Percentiles rank a stretch among this genome's conserved stretches.
These are phyloP conservation scores for Boletellus ananas DNA, from an alignment of 768 basidiomycete genomes.

Conservation along the genomic window DNA sequence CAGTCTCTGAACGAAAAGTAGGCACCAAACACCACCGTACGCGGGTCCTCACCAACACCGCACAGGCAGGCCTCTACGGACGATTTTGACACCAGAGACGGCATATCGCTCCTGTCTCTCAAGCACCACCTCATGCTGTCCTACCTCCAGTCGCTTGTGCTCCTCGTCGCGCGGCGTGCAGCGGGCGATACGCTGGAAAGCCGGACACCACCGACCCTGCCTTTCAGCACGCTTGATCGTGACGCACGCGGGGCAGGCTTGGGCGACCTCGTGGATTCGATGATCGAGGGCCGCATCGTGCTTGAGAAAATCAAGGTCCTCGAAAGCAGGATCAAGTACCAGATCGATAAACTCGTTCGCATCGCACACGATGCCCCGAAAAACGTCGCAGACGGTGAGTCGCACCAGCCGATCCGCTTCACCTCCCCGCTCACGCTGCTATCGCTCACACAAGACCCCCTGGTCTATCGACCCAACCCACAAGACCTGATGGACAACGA, in stretches of 20 bases:
- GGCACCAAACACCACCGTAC: conserved; percentile 13
- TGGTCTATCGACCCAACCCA: conserved; percentile 91
- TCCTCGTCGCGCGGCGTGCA: conserved; percentile 67
- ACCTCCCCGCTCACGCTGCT: not conserved
- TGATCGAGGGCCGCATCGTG: conserved; percentile 76
- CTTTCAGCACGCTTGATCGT: conserved; percentile 54
- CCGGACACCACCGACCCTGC: conserved; percentile 44
- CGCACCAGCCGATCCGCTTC: not conserved
- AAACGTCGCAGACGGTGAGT: conserved; percentile 56
- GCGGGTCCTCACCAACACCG: conserved; percentile 12
- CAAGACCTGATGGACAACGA: conserved; percentile 55
- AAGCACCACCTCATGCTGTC: conserved; percentile 83
- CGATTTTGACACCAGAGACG: conserved; percentile 57
- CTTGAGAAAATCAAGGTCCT: conserved; percentile 86
- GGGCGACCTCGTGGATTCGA: conserved; percentile 75
- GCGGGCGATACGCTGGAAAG: conserved; percentile 59
- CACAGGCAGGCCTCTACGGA: conserved; percentile 29
- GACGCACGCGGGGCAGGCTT: conserved; percentile 49
- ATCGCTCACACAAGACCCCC: conserved; percentile 57
- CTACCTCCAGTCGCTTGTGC: conserved; percentile 79
- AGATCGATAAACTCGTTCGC: conserved; percentile 90
- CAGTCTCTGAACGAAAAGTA: conserved; percentile 55
- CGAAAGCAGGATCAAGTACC: conserved; percentile 87
- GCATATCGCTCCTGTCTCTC: conserved; percentile 86
- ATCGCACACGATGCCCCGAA: conserved; percentile 59